Conservation (phyloP, 805 yeast species). For the Kodamaea kakaduensis region DNA sequence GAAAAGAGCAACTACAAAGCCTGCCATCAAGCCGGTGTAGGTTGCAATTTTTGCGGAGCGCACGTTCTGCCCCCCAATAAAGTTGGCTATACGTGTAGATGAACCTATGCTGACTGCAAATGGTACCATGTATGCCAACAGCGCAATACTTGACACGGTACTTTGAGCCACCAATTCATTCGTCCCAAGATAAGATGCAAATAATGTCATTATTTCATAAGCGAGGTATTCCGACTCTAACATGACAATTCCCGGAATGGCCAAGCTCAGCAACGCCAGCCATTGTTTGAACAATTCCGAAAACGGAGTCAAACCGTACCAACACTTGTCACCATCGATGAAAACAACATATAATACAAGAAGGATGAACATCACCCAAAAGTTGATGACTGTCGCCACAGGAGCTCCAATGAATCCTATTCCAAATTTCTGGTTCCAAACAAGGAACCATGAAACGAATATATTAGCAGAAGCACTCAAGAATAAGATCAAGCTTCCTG, state of each 20-base stretch:
- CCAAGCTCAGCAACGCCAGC: conserved; percentile 34
- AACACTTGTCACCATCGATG: conserved; percentile 64
- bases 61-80: conserved; percentile 41
- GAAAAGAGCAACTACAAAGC: conserved; percentile 24
- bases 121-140: conserved; percentile 43
- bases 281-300: conserved; percentile 32
- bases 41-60: conserved; percentile 35
- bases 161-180: conserved; percentile 49
- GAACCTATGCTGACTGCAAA: conserved; percentile 44
- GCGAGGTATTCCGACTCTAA: conserved; percentile 44
- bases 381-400: conserved; percentile 39
- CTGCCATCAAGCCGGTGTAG: conserved; percentile 26
- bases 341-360: conserved; percentile 30
- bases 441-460: conserved; percentile 36
- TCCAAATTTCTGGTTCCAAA: conserved; percentile 40
- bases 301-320: conserved; percentile 55
- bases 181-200: conserved; percentile 47
- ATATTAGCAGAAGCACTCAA: conserved; percentile 41
- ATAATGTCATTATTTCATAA: conserved; percentile 43
- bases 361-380: conserved; percentile 38
- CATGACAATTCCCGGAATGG: conserved; percentile 45
- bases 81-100: conserved; percentile 43
- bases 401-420: conserved; percentile 44
- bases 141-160: conserved; percentile 45
- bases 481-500: conserved; percentile 41